These are phyloP conservation scores for Chlorella sp. DNA, from an alignment of 139 green algal genomes.

Conservation along the genomic window DNA sequence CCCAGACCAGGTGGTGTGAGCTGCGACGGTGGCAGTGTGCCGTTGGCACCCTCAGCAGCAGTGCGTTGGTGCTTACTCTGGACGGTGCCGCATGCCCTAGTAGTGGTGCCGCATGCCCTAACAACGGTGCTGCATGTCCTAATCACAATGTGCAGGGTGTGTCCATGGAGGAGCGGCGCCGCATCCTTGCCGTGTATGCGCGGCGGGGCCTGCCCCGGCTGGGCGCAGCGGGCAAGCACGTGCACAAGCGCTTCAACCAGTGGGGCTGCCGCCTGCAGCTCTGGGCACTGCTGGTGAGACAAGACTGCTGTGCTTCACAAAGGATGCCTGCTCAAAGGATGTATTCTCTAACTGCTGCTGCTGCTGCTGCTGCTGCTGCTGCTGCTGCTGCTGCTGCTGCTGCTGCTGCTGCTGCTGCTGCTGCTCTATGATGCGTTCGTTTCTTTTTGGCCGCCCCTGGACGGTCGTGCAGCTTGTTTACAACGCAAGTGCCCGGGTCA, in stretches of 20 bases:
- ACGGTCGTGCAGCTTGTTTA: background rate
- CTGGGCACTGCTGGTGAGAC: background rate
- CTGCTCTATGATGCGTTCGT: background rate
- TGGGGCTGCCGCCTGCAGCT: background rate
- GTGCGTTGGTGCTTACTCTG: too few relatives aligned
- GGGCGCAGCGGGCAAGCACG: background rate
- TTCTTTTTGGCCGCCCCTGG: background rate
- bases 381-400: background rate
- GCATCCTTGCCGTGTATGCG: conserved; percentile 18
- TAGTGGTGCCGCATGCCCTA: too few relatives aligned
- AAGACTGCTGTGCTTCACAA: background rate
- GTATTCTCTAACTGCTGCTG: too few relatives aligned
- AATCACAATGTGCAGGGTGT: conserved; percentile 27
- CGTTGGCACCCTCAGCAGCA: background rate
- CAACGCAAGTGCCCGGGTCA: background rate
- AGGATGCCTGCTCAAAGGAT: too few relatives aligned
- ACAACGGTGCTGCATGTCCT: background rate
- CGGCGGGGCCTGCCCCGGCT: conserved; percentile 11
- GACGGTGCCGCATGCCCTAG: too few relatives aligned
- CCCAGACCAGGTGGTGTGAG: background rate
- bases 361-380: too few relatives aligned
- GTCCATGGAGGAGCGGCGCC: conserved; percentile 28
- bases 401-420: background rate
- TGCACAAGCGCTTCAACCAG: background rate
- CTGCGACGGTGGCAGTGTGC: background rate